Percentiles rank a stretch among this genome's conserved stretches.
phyloP scores from a whole-genome alignment of 2,329 filamentous ascomycete genomes.

The Sclerotinia nivalis region DNA sequence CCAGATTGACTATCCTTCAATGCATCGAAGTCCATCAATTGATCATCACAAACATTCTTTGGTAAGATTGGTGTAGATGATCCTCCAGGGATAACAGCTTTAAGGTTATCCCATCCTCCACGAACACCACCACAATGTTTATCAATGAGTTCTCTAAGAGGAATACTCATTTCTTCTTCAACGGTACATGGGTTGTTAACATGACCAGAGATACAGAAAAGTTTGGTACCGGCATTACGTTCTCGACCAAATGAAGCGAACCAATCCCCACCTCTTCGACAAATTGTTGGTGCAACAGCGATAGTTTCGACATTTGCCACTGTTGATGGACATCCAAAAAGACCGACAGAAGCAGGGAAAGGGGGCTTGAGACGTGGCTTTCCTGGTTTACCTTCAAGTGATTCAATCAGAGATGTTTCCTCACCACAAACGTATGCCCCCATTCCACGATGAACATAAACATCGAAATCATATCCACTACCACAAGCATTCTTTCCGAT shows the following conservation, averaged over 20 bases:
- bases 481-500: conserved; percentile 99
- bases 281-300: conserved; percentile 93
- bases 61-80: conserved; percentile 96
- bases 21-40: conserved; percentile 98
- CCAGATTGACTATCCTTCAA: conserved; percentile 97
- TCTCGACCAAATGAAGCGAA: conserved; percentile 93
- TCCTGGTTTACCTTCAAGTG: conserved; percentile 95
- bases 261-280: conserved; percentile 88
- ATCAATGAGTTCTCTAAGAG: conserved; percentile 92
- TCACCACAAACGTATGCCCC: conserved; percentile 98
- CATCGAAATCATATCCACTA: conserved; percentile 96
- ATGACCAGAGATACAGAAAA: conserved; percentile 97
- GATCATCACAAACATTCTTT: conserved; percentile 85
- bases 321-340: conserved; percentile 97
- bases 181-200: conserved; percentile 99
- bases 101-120: conserved; percentile 96
- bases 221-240: conserved; percentile 95
- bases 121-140: conserved; percentile 96
- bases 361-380: conserved; percentile 98
- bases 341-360: conserved; percentile 94
- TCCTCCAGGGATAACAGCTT: conserved; percentile 92
- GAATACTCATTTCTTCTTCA: conserved; percentile 99
- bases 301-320: conserved; percentile 98
- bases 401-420: conserved; percentile 97
- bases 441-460: conserved; percentile 94